phyloP scores from a whole-genome alignment of 257 asterid species.

The Solanum clarkiae region DNA sequence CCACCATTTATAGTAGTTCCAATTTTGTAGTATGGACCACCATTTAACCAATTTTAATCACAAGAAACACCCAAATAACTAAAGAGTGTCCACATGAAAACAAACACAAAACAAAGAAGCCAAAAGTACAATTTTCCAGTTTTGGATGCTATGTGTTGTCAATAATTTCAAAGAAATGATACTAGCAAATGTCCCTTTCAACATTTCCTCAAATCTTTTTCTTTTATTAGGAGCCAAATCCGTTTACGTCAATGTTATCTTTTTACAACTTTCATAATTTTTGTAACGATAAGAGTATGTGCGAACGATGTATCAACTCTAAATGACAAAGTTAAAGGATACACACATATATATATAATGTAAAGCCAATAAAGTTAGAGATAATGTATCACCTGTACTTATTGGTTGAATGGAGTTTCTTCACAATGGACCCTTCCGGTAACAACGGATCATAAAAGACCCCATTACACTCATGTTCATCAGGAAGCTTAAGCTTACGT shows the following conservation, averaged over 20 bases:
- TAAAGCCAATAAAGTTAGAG: background rate
- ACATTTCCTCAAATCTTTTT: background rate
- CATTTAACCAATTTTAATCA: background rate
- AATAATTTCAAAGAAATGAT: background rate
- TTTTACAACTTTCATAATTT: background rate
- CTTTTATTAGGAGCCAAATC: too few relatives aligned
- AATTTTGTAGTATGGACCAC: background rate
- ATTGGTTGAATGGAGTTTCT: constrained; percentile 35
- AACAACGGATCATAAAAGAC: constrained; percentile 41
- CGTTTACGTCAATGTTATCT: background rate
- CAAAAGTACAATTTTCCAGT: background rate
- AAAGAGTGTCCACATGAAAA: background rate
- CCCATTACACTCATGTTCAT: background rate
- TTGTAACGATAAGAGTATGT: too few relatives aligned
- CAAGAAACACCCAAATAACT: background rate
- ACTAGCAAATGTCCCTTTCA: background rate
- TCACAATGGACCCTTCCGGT: constrained; percentile 3
- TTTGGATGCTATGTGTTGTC: background rate
- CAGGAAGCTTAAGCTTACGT: background rate
- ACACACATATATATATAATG: too few relatives aligned
- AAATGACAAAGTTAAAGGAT: too few relatives aligned
- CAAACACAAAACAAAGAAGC: background rate
- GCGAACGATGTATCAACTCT: too few relatives aligned
- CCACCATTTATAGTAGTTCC: background rate
- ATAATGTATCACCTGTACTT: constrained; percentile 27